These are phyloP conservation scores for Hericium coralloides DNA, from an alignment of 768 basidiomycete species.

Conservation along the genomic window DNA sequence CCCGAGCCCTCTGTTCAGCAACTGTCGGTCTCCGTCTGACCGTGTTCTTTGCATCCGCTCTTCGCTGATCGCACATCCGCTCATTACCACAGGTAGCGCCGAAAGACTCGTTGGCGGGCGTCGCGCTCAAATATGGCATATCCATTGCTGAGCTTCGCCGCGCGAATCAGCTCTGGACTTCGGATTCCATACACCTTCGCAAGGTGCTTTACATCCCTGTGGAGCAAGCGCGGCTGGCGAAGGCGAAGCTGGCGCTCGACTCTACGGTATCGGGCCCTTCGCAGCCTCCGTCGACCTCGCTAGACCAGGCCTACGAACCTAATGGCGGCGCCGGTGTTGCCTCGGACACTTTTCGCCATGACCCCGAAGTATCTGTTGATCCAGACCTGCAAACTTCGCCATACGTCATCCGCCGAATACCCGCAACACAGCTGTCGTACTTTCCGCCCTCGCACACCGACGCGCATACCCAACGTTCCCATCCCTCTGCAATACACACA, in stretches of 20 bases:
- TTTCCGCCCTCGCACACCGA: conserved; percentile 19
- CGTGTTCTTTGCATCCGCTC: not conserved
- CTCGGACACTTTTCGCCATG: not conserved
- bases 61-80: not conserved
- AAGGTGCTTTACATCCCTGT: conserved; percentile 74
- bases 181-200: conserved; percentile 86
- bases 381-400: not conserved
- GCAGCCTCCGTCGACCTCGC: not conserved
- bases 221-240: conserved; percentile 43
- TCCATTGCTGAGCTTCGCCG: conserved; percentile 73
- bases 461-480: not conserved
- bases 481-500: not conserved
- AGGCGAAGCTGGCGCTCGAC: conserved; percentile 20
- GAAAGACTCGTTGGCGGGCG: conserved; percentile 76
- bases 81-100: conserved; percentile 39
- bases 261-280: conserved; percentile 8
- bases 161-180: conserved; percentile 90
- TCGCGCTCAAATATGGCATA: conserved; percentile 86
- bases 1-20: not conserved
- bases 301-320: not conserved
- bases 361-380: not conserved
- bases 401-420: conserved; percentile 21
- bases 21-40: not conserved
- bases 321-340: not conserved
- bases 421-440: conserved; percentile 23